These are phyloP conservation scores for Alopecurus myosuroides DNA, from an alignment of 176 grass and related monocot species.

Conservation along the genomic window DNA sequence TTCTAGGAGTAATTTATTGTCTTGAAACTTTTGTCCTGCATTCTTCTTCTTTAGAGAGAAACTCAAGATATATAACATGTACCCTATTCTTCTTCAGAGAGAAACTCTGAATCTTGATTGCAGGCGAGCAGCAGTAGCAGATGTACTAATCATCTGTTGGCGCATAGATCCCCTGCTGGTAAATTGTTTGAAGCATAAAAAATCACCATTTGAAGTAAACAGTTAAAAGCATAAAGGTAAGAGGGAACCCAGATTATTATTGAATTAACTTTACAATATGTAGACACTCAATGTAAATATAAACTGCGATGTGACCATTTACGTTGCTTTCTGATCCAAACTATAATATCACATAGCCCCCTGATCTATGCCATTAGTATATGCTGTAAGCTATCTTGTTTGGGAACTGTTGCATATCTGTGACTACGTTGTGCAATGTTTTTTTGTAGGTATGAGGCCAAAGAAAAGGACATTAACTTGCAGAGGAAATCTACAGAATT, in stretches of 20 bases:
- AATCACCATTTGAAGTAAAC: neutral
- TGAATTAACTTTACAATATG: neutral
- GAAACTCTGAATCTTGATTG: no score
- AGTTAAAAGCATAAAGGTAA: neutral
- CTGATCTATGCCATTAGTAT: neutral
- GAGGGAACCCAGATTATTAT: neutral
- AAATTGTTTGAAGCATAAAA: no score
- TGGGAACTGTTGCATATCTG: neutral
- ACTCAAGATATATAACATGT: no score
- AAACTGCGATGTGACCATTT: neutral
- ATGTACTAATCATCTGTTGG: no score
- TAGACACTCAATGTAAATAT: neutral
- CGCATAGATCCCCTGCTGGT: no score
- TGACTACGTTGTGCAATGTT: neutral
- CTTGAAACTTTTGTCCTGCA: no score
- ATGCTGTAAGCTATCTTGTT: neutral
- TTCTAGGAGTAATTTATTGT: no score
- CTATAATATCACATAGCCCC: neutral
- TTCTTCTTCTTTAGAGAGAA: no score
- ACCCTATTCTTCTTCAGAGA: no score
- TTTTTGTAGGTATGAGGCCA: slow-evolving; percentile 56
- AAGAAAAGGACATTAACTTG: slow-evolving; percentile 67
- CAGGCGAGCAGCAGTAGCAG: no score
- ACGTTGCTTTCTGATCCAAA: neutral
- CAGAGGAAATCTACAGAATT: slow-evolving; percentile 61